Conservation (phyloP, 2,329 filamentous ascomycete genomes). For the Clarireedia hainanense region DNA sequence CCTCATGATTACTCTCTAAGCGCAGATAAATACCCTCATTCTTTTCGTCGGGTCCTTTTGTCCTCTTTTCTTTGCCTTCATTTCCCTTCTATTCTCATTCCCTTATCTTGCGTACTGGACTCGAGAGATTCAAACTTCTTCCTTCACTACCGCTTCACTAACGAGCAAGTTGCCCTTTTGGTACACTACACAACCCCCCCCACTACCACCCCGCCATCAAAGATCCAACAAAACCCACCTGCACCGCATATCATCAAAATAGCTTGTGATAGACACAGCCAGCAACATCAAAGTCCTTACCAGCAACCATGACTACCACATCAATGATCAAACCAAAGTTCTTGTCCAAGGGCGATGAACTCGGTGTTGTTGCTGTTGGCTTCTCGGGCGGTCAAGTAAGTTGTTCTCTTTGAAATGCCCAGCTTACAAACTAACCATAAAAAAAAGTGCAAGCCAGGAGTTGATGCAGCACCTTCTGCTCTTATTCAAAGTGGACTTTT, state of each 20-base stretch:
- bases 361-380: slow-evolving; percentile 89
- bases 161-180: neutral
- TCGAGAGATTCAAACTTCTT: neutral
- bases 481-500: slow-evolving; percentile 86
- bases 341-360: slow-evolving; percentile 67
- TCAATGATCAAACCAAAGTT: slow-evolving; percentile 50
- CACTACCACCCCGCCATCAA: slow-evolving; percentile 4
- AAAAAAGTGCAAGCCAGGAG: slow-evolving; percentile 73
- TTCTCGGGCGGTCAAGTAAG: slow-evolving; percentile 93
- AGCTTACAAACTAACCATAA: slow-evolving; percentile 11
- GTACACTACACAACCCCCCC: neutral
- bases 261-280: neutral
- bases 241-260: neutral
- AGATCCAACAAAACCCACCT: neutral
- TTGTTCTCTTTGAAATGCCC: slow-evolving; percentile 1
- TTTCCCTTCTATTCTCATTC: neutral
- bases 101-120: neutral
- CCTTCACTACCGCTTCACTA: neutral
- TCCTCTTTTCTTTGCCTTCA: neutral
- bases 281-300: neutral
- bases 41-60: neutral
- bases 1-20: slow-evolving; percentile 3
- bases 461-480: slow-evolving; percentile 82
- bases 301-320: slow-evolving; percentile 25
- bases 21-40: neutral